phyloP scores from a whole-genome alignment of 345 rosid genomes.

The Salix arbutifolia region DNA sequence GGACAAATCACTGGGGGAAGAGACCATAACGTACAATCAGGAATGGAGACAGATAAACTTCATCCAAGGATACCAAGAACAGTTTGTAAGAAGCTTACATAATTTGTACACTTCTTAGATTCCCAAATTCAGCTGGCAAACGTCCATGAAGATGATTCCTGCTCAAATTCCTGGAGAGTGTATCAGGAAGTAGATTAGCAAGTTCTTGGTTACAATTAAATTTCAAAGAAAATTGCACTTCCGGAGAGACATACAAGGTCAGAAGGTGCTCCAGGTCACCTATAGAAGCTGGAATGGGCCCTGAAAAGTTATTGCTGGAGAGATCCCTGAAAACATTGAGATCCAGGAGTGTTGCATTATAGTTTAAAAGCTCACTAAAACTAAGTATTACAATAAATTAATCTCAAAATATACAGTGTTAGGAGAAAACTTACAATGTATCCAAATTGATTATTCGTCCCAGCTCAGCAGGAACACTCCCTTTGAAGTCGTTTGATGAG shows the following conservation, averaged over 20 bases:
- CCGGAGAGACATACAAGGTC: slow-evolving; percentile 43
- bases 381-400: background rate
- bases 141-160: slow-evolving; percentile 56
- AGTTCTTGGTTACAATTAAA: no score
- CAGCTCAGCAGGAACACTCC: slow-evolving; percentile 63
- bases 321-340: slow-evolving; percentile 55
- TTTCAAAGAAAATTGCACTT: background rate
- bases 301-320: slow-evolving; percentile 71
- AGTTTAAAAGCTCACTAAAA: background rate
- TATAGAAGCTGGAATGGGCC: slow-evolving; percentile 66
- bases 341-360: background rate
- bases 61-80: background rate
- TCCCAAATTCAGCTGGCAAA: slow-evolving; percentile 75
- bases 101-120: slow-evolving; percentile 69
- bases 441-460: slow-evolving; percentile 87
- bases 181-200: background rate
- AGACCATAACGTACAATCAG: background rate
- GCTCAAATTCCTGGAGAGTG: slow-evolving; percentile 59
- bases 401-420: no score
- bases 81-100: slow-evolving; percentile 36
- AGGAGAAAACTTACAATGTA: slow-evolving; percentile 52
- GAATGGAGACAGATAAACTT: background rate
- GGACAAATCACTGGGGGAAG: slow-evolving; percentile 59
- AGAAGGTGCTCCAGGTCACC: slow-evolving; percentile 95
- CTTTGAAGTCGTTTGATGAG: slow-evolving; percentile 69